phyloP scores from a whole-genome alignment of 306 rosid species.

The Gillenia trifoliata region DNA sequence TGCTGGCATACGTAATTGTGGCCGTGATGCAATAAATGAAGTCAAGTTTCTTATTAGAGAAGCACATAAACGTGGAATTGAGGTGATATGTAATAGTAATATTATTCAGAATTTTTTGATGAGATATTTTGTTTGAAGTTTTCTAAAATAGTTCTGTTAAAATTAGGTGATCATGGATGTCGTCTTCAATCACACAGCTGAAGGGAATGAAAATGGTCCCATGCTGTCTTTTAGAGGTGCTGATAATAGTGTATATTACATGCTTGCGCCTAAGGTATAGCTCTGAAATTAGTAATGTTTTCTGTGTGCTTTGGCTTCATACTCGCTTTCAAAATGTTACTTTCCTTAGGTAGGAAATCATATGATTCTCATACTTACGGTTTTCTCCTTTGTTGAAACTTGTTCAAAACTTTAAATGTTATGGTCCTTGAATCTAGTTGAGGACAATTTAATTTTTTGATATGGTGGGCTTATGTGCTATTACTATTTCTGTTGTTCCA shows the following conservation, averaged over 20 bases:
- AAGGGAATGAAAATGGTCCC: slow-evolving; percentile 96
- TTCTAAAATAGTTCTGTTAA: slow-evolving; percentile 22
- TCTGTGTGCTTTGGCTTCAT: background rate
- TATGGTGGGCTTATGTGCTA: background rate
- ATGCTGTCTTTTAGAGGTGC: slow-evolving; percentile 85
- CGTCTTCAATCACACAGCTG: slow-evolving; percentile 98
- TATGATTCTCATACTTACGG: background rate
- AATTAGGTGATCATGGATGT: slow-evolving; percentile 96
- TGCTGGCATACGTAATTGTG: slow-evolving; percentile 65
- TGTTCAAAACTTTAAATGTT: background rate
- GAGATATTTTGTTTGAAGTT: background rate
- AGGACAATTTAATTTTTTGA: background rate
- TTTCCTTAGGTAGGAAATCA: background rate
- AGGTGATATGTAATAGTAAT: slow-evolving; percentile 45
- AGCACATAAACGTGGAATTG: slow-evolving; percentile 92
- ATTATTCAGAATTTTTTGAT: slow-evolving; percentile 6
- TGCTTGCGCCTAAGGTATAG: slow-evolving; percentile 92
- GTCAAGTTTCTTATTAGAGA: slow-evolving; percentile 78
- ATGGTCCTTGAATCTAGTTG: background rate
- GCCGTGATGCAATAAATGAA: slow-evolving; percentile 78
- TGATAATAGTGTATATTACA: slow-evolving; percentile 80
- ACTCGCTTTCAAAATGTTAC: background rate
- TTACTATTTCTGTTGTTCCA: background rate
- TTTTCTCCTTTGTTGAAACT: background rate
- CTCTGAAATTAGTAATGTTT: background rate